phyloP scores from a whole-genome alignment of 75 land plant species.

The Gnetum montanum region DNA sequence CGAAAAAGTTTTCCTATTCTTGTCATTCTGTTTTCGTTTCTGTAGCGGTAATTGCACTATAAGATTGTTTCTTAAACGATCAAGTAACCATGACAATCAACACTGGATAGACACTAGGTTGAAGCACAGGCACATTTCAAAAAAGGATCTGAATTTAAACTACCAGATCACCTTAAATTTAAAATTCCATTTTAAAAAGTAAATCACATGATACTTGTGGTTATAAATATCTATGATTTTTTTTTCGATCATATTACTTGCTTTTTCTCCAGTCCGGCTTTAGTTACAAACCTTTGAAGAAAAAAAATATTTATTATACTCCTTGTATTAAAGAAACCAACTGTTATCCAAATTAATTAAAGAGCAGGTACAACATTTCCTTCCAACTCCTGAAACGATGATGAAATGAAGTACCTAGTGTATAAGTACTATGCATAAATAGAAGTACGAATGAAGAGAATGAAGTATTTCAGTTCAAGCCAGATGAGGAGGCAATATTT shows the following conservation, averaged over 20 bases:
- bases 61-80: too few relatives aligned
- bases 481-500: too few relatives aligned
- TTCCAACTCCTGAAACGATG: background rate
- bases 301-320: background rate
- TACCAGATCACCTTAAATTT: background rate
- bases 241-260: too few relatives aligned
- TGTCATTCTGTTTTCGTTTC: too few relatives aligned
- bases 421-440: background rate
- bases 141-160: background rate
- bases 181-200: background rate
- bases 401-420: background rate
- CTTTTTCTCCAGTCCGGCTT: background rate
- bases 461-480: too few relatives aligned
- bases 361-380: background rate
- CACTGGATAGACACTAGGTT: background rate
- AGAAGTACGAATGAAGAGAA: background rate
- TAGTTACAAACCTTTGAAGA: background rate
- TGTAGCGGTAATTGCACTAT: too few relatives aligned
- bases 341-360: background rate
- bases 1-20: too few relatives aligned
- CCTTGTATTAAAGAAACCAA: background rate
- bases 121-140: background rate
- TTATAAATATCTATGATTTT: too few relatives aligned
- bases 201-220: background rate
- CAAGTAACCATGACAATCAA: too few relatives aligned